Conservation (phyloP, 106 monocot genomes). For the Amphibolis antarctica region DNA sequence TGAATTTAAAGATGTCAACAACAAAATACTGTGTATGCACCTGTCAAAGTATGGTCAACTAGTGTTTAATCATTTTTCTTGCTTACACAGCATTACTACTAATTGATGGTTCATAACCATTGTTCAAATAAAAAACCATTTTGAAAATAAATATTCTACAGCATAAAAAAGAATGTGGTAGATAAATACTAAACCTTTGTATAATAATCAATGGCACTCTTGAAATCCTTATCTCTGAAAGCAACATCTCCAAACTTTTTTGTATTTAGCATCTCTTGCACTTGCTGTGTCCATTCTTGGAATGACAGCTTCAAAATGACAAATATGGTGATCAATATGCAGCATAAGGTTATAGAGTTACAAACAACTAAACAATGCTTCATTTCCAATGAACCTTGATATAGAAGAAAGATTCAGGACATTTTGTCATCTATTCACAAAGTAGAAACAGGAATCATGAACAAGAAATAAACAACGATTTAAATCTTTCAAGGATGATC, state of each 20-base stretch:
- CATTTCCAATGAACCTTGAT: background rate
- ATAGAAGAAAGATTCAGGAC: background rate
- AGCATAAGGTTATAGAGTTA: background rate
- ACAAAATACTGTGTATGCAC: too few species aligned
- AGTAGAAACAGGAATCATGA: background rate
- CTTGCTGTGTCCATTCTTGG: constrained; percentile 98
- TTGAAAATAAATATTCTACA: background rate
- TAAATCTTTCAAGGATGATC: background rate
- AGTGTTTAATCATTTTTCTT: too few species aligned
- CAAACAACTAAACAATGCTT: background rate
- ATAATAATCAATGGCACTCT: constrained; percentile 86
- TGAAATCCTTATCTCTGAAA: constrained; percentile 87
- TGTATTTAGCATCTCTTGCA: constrained; percentile 90
- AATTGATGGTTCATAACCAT: too few species aligned
- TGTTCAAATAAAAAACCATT: too few species aligned
- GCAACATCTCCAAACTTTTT: constrained; percentile 89
- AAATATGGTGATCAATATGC: background rate
- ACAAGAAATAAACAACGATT: background rate
- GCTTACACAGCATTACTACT: too few species aligned
- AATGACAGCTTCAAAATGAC: constrained; percentile 53
- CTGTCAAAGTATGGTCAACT: too few species aligned
- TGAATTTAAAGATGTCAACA: too few species aligned
- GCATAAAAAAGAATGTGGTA: background rate
- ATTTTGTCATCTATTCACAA: too few species aligned
- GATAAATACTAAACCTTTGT: constrained; percentile 54